phyloP scores from a whole-genome alignment of 495 filamentous ascomycete species.

The Xylaria curta region DNA sequence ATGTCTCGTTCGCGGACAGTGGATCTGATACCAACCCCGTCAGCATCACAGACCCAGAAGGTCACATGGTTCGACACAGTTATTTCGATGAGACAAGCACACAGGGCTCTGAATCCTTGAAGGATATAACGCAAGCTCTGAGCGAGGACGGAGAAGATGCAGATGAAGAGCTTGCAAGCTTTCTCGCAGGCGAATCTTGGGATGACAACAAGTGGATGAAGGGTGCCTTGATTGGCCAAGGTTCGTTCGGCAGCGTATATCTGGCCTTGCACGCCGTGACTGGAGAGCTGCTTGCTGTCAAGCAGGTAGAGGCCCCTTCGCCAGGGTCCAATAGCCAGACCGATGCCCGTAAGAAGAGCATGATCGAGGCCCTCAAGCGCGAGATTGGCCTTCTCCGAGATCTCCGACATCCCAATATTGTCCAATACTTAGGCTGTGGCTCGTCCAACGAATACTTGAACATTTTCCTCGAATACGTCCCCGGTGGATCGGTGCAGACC shows the following conservation, averaged over 20 bases:
- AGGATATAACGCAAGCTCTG: constrained; percentile 66
- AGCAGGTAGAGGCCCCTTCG: constrained; percentile 94
- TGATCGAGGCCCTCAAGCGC: constrained; percentile 95
- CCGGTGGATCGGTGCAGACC: constrained; percentile 93
- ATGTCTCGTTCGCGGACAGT: constrained; percentile 88
- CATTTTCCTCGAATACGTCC: constrained; percentile 99
- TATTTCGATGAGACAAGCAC: constrained; percentile 86
- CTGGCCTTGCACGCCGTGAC: constrained; percentile 96
- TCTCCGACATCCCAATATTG: constrained; percentile 95
- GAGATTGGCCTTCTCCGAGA: constrained; percentile 95
- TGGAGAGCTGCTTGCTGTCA: constrained; percentile 96
- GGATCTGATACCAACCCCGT: constrained; percentile 69
- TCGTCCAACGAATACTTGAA: constrained; percentile 92
- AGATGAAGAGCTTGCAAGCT: constrained; percentile 76
- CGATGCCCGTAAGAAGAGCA: constrained; percentile 92
- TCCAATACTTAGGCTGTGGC: constrained; percentile 94
- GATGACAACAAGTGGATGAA: constrained; percentile 99
- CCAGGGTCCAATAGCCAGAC: constrained; percentile 76
- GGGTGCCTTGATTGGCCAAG: constrained; percentile 93
- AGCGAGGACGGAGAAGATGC: constrained; percentile 90
- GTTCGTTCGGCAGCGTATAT: constrained; percentile 96
- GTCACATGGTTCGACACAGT: constrained; percentile 68
- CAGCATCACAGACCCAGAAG: constrained; percentile 76
- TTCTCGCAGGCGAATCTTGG: constrained; percentile 90
- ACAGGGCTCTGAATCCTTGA: constrained; percentile 60